phyloP scores from a whole-genome alignment of 179 eudicot genomes.

The Drosera spatulata region DNA sequence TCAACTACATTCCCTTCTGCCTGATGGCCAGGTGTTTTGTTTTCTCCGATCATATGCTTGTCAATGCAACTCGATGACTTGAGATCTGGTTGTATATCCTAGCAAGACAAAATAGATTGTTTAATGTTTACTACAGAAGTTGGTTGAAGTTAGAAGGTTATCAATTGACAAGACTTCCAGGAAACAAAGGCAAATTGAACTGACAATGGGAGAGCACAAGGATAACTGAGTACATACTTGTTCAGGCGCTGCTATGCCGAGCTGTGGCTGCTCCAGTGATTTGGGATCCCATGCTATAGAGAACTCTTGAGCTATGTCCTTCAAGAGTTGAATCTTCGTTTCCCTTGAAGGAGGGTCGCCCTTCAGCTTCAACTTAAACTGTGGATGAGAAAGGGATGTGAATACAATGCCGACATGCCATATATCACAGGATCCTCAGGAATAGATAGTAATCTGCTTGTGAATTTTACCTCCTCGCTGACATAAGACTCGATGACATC shows the following conservation, averaged over 20 bases:
- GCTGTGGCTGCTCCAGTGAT: conserved; percentile 45
- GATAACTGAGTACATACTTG: conserved; percentile 11
- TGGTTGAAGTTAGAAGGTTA: too few relatives aligned
- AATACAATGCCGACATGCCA: neutral
- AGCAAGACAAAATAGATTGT: neutral
- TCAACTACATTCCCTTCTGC: conserved; percentile 5
- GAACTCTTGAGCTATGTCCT: conserved; percentile 52
- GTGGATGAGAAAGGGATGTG: neutral
- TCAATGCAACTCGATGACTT: conserved; percentile 2
- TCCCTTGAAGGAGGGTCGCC: conserved; percentile 43
- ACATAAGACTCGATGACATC: conserved; percentile 33
- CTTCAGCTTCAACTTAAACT: conserved; percentile 62
- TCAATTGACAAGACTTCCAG: too few relatives aligned
- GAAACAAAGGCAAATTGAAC: too few relatives aligned
- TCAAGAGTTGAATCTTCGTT: conserved; percentile 59
- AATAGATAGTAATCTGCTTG: neutral
- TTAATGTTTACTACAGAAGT: too few relatives aligned
- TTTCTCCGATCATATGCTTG: conserved; percentile 8
- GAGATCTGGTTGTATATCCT: conserved; percentile 7
- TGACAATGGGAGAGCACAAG: too few relatives aligned
- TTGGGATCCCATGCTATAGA: conserved; percentile 50
- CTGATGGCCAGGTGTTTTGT: conserved; percentile 2
- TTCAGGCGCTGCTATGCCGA: conserved; percentile 12
- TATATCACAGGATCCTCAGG: neutral
- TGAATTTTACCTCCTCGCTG: conserved; percentile 44